phyloP scores from a whole-genome alignment of 2,329 filamentous ascomycete species.

The Waltergamsia citrina region DNA sequence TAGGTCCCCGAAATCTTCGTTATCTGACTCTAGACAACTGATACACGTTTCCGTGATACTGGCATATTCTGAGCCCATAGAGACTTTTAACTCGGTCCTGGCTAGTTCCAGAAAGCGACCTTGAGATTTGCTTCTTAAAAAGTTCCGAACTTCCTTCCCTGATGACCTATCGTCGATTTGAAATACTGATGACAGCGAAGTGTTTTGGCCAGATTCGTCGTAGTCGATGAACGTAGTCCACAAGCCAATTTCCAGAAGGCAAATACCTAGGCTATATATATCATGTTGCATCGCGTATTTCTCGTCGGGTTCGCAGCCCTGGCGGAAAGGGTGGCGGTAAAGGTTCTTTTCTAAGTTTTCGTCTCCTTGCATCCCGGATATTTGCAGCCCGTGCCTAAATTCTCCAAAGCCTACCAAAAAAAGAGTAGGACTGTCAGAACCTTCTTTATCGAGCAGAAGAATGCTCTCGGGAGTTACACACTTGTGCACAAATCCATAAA shows the following conservation, averaged over 20 bases:
- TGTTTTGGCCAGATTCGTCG: too few species aligned
- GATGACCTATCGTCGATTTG: too few species aligned
- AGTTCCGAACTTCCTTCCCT: too few species aligned
- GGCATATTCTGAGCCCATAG: too few species aligned
- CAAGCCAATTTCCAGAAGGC: conserved; percentile 41
- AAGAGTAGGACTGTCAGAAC: not conserved
- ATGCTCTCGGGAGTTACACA: conserved; percentile 31
- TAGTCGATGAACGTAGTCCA: conserved; percentile 26
- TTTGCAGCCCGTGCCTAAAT: conserved; percentile 11
- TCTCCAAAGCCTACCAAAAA: conserved; percentile 10
- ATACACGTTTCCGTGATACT: too few species aligned
- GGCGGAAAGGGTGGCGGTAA: conserved; percentile 38
- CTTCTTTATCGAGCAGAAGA: conserved; percentile 9
- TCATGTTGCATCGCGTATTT: conserved; percentile 47
- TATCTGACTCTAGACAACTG: too few species aligned
- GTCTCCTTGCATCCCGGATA: too few species aligned
- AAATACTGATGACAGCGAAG: too few species aligned
- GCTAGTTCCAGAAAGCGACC: too few species aligned
- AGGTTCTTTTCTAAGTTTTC: conserved; percentile 18
- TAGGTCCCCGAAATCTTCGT: too few species aligned
- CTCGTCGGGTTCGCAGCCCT: conserved; percentile 23
- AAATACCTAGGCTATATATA: conserved; percentile 45
- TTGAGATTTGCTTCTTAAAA: too few species aligned
- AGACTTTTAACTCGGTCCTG: too few species aligned
- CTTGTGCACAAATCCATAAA: conserved; percentile 35